A percentile compares a stretch with the other conserved stretches of the same genome.
These are phyloP conservation scores for Wallacemonas sp. DNA, from an alignment of 208 protist species.

Conservation along the genomic window DNA sequence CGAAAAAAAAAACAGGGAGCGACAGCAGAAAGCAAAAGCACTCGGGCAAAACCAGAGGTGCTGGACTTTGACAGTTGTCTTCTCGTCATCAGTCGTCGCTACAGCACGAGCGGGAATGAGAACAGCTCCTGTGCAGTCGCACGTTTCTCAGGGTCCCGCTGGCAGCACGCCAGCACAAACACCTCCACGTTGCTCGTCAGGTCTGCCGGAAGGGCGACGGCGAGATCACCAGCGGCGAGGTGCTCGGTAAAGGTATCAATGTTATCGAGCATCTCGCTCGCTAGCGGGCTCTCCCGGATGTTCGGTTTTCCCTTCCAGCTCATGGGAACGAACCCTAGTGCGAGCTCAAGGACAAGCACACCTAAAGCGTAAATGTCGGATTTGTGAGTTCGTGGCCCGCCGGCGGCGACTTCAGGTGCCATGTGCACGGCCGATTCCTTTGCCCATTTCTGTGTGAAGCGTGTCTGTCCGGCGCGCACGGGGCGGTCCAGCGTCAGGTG, in stretches of 20 bases:
- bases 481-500: neutral
- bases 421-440: slow-evolving; percentile 51
- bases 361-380: slow-evolving; percentile 74
- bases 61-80: too few species aligned
- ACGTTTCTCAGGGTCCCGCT: slow-evolving; percentile 37
- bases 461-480: too few species aligned
- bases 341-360: slow-evolving; percentile 49
- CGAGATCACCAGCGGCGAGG: slow-evolving; percentile 40
- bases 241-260: slow-evolving; percentile 35
- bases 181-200: slow-evolving; percentile 27
- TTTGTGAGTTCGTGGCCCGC: slow-evolving; percentile 27
- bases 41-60: too few species aligned
- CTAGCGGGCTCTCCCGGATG: neutral
- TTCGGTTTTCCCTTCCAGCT: slow-evolving; percentile 5
- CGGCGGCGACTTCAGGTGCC: slow-evolving; percentile 55
- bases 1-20: too few species aligned
- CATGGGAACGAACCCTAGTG: slow-evolving; percentile 52
- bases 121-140: slow-evolving; percentile 41
- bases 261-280: neutral
- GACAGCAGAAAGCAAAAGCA: neutral
- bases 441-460: neutral
- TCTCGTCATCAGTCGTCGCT: too few species aligned
- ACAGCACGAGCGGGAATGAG: slow-evolving; percentile 23
- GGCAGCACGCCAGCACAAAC: slow-evolving; percentile 53
- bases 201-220: slow-evolving; percentile 29